A percentile compares a stretch with the other conserved stretches of the same genome.
Conservation (phyloP, 805 yeast species). For the Scheffersomyces coipomensis region DNA sequence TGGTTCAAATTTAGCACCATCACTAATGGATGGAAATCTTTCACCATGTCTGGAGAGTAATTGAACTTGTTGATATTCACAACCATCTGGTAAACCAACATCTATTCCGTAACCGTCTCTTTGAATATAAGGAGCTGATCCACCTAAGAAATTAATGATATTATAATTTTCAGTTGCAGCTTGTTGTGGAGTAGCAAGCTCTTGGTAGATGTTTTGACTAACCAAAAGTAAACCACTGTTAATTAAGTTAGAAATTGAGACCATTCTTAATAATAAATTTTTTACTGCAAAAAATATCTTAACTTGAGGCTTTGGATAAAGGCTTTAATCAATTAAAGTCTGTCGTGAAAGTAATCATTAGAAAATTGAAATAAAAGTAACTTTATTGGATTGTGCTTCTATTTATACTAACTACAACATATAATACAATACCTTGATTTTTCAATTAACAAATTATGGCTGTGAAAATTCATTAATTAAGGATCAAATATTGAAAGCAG, state of each 20-base stretch:
- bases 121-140: conserved; percentile 55
- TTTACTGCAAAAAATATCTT: no score
- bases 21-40: conserved; percentile 47
- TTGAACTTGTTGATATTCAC: conserved; percentile 65
- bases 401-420: no score
- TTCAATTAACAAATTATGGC: no score
- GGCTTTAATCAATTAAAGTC: no score
- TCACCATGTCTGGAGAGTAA: conserved; percentile 78
- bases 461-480: no score
- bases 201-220: conserved; percentile 21
- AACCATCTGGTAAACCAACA: conserved; percentile 46
- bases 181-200: conserved; percentile 38
- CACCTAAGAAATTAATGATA: conserved; percentile 50
- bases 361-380: no score
- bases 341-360: no score
- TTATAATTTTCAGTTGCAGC: conserved; percentile 45
- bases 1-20: conserved; percentile 26
- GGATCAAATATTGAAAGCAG: no score
- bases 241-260: conserved; percentile 25
- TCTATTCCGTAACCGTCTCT: conserved; percentile 54
- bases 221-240: conserved; percentile 29
- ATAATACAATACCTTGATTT: no score
- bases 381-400: no score
- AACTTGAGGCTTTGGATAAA: no score
- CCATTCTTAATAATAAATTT: conserved; percentile 19